Percentiles rank a stretch among this genome's conserved stretches.
phyloP scores from a whole-genome alignment of 345 rosid genomes.

The Nasturtium officinale region DNA sequence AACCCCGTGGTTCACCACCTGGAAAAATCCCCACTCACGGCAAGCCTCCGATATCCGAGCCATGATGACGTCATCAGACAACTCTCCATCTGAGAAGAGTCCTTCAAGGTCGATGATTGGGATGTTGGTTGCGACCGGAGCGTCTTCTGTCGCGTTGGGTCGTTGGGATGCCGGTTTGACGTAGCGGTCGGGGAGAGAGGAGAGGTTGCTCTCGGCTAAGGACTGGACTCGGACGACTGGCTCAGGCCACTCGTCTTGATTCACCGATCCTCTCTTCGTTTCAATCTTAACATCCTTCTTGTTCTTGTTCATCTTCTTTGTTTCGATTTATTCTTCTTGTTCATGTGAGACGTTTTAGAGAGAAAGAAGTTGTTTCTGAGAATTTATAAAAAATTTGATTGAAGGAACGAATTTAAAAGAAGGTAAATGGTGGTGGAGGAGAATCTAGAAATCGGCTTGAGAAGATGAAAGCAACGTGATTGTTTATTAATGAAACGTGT shows the following conservation, averaged over 20 bases:
- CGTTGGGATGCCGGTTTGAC: conserved; percentile 56
- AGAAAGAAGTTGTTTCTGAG: conserved; percentile 15
- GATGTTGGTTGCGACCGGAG: conserved; percentile 48
- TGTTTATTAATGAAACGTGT: conserved; percentile 40
- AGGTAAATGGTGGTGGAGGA: conserved; percentile 38
- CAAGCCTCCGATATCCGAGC: conserved; percentile 57
- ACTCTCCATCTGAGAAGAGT: conserved; percentile 32
- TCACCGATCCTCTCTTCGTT: conserved; percentile 23
- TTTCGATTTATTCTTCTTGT: not conserved
- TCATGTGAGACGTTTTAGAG: conserved; percentile 18
- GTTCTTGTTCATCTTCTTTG: conserved; percentile 40
- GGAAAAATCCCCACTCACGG: conserved; percentile 91
- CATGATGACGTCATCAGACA: conserved; percentile 28
- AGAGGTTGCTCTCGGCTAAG: conserved; percentile 60
- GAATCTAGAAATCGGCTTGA: conserved; percentile 38
- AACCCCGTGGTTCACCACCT: conserved; percentile 85
- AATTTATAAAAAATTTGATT: conserved; percentile 8
- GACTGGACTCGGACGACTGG: conserved; percentile 92
- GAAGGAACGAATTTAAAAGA: conserved; percentile 24
- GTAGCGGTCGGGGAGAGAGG: conserved; percentile 66
- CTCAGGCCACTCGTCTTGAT: conserved; percentile 79
- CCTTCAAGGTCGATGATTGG: conserved; percentile 76
- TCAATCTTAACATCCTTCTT: conserved; percentile 34
- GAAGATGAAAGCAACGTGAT: conserved; percentile 35
- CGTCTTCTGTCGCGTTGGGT: conserved; percentile 18